phyloP scores from a whole-genome alignment of 2,329 filamentous ascomycete species.

The Ampelomyces quisqualis region DNA sequence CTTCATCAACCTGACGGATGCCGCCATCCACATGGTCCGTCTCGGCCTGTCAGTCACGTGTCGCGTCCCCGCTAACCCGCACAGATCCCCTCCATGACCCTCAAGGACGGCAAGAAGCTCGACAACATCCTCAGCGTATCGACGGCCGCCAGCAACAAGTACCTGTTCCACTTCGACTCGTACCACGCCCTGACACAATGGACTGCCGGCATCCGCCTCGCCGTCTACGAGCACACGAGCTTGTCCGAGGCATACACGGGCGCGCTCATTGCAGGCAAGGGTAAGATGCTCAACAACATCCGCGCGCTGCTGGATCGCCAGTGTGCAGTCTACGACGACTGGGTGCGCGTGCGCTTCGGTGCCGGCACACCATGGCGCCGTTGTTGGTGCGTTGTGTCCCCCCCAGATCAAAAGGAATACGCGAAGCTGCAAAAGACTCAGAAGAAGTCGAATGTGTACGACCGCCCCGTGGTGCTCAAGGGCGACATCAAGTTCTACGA shows the following conservation, averaged over 20 bases:
- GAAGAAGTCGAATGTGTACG: constrained; percentile 82
- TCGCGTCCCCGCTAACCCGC: constrained; percentile 26
- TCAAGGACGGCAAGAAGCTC: constrained; percentile 78
- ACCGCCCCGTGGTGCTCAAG: constrained; percentile 71
- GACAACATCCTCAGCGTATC: constrained; percentile 96
- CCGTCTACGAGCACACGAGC: constrained; percentile 91
- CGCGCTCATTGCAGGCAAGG: constrained; percentile 91
- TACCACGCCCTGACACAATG: constrained; percentile 91
- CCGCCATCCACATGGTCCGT: constrained; percentile 98
- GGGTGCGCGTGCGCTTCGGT: constrained; percentile 92
- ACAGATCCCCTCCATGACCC: constrained; percentile 71
- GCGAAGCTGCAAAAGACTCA: constrained; percentile 78
- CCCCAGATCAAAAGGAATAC: constrained; percentile 90
- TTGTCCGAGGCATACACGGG: constrained; percentile 97
- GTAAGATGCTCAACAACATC: constrained; percentile 85
- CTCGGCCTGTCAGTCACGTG: too few species aligned
- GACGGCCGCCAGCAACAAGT: constrained; percentile 92
- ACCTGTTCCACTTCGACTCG: constrained; percentile 94
- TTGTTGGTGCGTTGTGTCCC: constrained; percentile 93
- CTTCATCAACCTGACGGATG: constrained; percentile 96
- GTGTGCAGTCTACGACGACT: constrained; percentile 78
- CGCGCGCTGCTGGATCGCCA: constrained; percentile 81
- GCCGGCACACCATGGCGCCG: constrained; percentile 94
- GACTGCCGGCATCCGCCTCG: constrained; percentile 89
- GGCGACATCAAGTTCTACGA: constrained; percentile 96